Evolutionary conservation across 106 monocot species (phyloP).

Genomic region (Narthecium ossifragum): DNA sequence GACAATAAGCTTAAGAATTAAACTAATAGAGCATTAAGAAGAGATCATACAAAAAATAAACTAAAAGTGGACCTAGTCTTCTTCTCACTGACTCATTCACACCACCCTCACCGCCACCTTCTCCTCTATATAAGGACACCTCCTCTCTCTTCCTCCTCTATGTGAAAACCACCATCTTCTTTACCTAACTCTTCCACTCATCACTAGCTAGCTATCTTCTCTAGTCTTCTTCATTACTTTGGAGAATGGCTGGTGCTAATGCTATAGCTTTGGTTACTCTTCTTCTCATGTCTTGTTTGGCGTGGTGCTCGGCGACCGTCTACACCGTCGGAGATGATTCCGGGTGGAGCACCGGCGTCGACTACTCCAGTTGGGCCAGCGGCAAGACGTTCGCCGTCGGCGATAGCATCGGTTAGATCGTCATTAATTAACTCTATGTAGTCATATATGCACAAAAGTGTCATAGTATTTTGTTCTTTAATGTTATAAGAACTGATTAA

Average conservation of each 20-base stretch:
- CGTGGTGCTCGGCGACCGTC: slow-evolving; percentile 18
- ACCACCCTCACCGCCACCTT: not conserved
- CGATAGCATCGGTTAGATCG: slow-evolving; percentile 34
- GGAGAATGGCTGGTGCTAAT: slow-evolving; percentile 1
- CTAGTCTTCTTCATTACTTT: not conserved
- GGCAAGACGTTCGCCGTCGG: slow-evolving; percentile 40
- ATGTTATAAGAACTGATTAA: too few relatives aligned
- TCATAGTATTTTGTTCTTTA: too few relatives aligned
- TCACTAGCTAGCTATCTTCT: not conserved
- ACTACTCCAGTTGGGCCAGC: slow-evolving; percentile 38
- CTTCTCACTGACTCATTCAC: too few relatives aligned
- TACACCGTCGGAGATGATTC: slow-evolving; percentile 50
- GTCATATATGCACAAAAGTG: too few relatives aligned
- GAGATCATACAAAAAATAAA: not conserved
- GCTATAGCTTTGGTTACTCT: slow-evolving; percentile 4
- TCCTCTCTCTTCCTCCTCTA: not conserved
- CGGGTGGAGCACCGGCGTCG: slow-evolving; percentile 29
- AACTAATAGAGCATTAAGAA: not conserved
- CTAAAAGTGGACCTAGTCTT: not conserved
- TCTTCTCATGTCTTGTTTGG: slow-evolving; percentile 13
- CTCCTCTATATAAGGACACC: not conserved
- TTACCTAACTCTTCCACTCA: not conserved
- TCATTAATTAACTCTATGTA: too few relatives aligned
- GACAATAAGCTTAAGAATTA: not conserved
- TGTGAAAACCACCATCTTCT: not conserved